Conservation (phyloP, 345 rosid genomes). For the Erysimum cheiranthoides region DNA sequence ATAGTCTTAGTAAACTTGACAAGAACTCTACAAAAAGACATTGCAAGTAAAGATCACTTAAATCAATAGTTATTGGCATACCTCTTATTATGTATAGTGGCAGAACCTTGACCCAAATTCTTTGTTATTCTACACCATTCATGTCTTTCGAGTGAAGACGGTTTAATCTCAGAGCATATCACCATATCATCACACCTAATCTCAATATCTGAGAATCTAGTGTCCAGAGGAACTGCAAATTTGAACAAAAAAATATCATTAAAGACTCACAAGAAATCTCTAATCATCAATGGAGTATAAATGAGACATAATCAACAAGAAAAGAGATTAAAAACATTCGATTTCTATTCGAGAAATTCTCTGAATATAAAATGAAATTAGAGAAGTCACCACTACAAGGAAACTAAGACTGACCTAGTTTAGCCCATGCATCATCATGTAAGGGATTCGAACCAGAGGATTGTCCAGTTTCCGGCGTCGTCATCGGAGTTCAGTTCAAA, state of each 20-base stretch:
- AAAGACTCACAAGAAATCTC: neutral
- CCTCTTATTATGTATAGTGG: slow-evolving; percentile 75
- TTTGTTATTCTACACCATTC: slow-evolving; percentile 88
- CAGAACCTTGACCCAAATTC: slow-evolving; percentile 61
- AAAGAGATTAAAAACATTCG: neutral
- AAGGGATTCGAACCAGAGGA: slow-evolving; percentile 50
- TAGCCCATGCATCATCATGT: slow-evolving; percentile 56
- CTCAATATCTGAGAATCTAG: slow-evolving; percentile 68
- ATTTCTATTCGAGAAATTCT: neutral
- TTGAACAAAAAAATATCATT: neutral
- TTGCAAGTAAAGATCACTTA: neutral
- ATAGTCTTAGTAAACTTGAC: neutral
- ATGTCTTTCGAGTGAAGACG: slow-evolving; percentile 55
- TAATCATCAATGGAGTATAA: neutral
- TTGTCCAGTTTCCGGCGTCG: slow-evolving; percentile 49
- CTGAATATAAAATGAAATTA: neutral
- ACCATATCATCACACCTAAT: slow-evolving; percentile 62
- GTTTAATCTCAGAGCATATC: slow-evolving; percentile 59
- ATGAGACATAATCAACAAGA: neutral
- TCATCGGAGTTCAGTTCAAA: slow-evolving; percentile 9
- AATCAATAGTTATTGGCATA: slow-evolving; percentile 9
- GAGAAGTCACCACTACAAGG: neutral
- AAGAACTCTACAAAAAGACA: neutral
- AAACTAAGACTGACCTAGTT: slow-evolving; percentile 49
- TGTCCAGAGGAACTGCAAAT: slow-evolving; percentile 71